Conservation (phyloP, 1,284 basidiomycete species). For the Irpex rosettiformis region DNA sequence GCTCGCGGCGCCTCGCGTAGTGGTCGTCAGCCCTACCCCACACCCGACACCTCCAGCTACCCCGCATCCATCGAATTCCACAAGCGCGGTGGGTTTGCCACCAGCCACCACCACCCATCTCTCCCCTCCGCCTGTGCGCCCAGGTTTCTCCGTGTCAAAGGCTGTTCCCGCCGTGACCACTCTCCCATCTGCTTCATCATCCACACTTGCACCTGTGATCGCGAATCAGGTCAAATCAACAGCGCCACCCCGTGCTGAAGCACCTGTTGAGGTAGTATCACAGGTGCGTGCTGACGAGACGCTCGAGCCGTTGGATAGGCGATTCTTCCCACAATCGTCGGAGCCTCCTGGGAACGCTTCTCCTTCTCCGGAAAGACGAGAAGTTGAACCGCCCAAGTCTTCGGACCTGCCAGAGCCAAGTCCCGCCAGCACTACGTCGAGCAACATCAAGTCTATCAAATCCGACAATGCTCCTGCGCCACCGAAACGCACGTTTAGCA, state of each 20-base stretch:
- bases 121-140: slow-evolving; percentile 21
- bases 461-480: slow-evolving; percentile 18
- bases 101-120: slow-evolving; percentile 22
- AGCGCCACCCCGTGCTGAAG: slow-evolving; percentile 8
- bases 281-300: slow-evolving; percentile 28
- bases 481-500: slow-evolving; percentile 12
- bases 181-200: slow-evolving; percentile 4
- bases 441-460: slow-evolving; percentile 36
- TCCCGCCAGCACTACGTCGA: slow-evolving; percentile 34
- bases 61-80: slow-evolving; percentile 29
- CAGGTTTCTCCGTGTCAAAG: slow-evolving; percentile 17
- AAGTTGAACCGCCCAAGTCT: slow-evolving; percentile 20
- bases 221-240: slow-evolving; percentile 7
- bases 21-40: slow-evolving; percentile 53
- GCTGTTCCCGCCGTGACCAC: slow-evolving; percentile 12
- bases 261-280: neutral
- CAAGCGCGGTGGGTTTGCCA: slow-evolving; percentile 10
- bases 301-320: slow-evolving; percentile 34
- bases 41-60: slow-evolving; percentile 57
- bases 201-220: slow-evolving; percentile 6
- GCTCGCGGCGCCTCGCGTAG: slow-evolving; percentile 38
- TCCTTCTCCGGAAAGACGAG: slow-evolving; percentile 31
- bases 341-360: slow-evolving; percentile 38
- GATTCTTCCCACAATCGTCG: slow-evolving; percentile 40
- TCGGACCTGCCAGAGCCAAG: slow-evolving; percentile 28